Evolutionary conservation across 1,284 basidiomycete genomes (phyloP).

Genomic region (Ganoderma multipileum): DNA sequence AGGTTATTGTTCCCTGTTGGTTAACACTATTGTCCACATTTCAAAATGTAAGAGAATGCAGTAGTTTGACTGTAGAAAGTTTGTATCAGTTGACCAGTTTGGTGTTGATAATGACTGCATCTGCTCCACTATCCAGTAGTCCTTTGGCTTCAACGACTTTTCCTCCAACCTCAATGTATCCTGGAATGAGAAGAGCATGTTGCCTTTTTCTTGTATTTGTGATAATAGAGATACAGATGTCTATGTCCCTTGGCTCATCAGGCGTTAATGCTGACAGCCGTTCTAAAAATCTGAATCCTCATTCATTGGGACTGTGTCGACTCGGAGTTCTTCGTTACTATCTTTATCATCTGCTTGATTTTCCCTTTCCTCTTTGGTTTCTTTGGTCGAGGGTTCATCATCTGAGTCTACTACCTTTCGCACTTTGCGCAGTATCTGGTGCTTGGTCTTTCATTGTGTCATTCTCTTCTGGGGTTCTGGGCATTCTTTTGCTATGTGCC

Average conservation of each 20-base stretch:
- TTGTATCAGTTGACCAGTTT: background rate
- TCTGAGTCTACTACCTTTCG: too few species aligned
- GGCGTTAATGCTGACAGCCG: background rate
- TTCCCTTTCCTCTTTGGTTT: background rate
- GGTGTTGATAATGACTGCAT: background rate
- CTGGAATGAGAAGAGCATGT: background rate
- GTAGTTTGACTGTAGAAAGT: background rate
- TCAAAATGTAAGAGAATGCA: background rate
- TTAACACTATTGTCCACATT: background rate
- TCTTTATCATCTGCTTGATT: background rate
- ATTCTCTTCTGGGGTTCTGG: too few species aligned
- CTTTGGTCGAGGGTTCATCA: background rate
- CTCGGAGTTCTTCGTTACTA: background rate
- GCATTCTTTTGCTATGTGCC: background rate
- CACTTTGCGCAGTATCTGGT: too few species aligned
- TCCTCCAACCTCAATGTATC: conserved; percentile 3
- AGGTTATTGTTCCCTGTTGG: background rate
- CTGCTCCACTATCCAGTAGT: background rate
- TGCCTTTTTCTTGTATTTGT: background rate
- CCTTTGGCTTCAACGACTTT: background rate
- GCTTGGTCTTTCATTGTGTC: too few species aligned
- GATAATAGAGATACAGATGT: background rate
- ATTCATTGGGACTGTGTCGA: background rate
- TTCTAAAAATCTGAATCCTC: background rate
- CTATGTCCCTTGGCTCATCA: background rate